Percentiles rank a stretch among this genome's conserved stretches.
These are phyloP conservation scores for Amanita rimosa DNA, from an alignment of 768 basidiomycete genomes.

Conservation along the genomic window DNA sequence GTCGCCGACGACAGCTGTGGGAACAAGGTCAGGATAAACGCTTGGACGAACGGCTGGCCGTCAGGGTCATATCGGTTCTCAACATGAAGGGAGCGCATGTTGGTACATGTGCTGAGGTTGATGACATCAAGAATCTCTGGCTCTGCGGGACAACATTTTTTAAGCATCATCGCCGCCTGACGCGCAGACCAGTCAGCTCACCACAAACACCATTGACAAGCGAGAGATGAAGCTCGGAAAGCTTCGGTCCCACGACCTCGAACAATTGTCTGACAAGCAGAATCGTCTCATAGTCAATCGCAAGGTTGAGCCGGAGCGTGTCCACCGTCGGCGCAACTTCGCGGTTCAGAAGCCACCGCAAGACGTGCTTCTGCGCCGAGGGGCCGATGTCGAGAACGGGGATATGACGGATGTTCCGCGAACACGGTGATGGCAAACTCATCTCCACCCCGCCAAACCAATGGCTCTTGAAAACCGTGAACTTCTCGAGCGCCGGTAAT, in stretches of 20 bases:
- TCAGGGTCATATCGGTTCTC: constrained; percentile 15
- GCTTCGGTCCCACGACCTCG: constrained; percentile 4
- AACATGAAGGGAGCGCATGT: constrained; percentile 14
- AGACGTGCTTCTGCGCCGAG: constrained; percentile 10
- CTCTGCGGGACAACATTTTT: constrained; percentile 10
- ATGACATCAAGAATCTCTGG: constrained; percentile 8
- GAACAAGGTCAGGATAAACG: constrained; percentile 15
- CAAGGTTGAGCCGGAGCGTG: constrained; percentile 13
- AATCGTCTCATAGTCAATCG: constrained; percentile 8
- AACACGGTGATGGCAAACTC: not conserved
- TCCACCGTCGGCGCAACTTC: constrained; percentile 12
- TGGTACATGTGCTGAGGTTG: constrained; percentile 13
- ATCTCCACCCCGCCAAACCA: constrained; percentile 5
- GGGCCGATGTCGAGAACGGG: not conserved
- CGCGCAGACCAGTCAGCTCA: constrained; percentile 8
- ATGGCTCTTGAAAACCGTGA: constrained; percentile 18
- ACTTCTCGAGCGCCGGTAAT: constrained; percentile 15
- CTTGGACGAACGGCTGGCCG: constrained; percentile 8
- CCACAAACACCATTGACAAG: constrained; percentile 14
- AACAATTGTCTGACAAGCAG: constrained; percentile 7
- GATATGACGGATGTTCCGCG: not conserved
- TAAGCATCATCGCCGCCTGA: not conserved
- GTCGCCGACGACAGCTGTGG: constrained; percentile 12
- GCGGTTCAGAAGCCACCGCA: constrained; percentile 15
- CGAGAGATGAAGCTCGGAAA: constrained; percentile 15